Evolutionary conservation across 441 rosid species (phyloP), one percentile per base, ranked within the genome.

Genomic region (Adansonia grandidieri): DNA sequence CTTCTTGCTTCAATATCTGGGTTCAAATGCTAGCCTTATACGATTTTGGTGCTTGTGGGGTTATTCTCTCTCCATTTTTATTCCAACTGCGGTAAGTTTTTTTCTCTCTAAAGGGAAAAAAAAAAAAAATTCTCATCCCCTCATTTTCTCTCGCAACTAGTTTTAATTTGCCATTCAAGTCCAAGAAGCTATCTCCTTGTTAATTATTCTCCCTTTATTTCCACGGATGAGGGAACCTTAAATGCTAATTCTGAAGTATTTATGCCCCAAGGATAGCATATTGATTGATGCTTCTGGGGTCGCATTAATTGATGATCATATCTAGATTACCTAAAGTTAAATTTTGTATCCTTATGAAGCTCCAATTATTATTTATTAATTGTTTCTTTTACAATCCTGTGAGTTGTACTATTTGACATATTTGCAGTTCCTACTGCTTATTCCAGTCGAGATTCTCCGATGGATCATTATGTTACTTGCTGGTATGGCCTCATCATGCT

Each of bases 1-100:
- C 84, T 96, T 94, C 88, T 74, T 93, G 85, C 90, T 94, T 58
- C 85, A 78, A 63, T 96, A 96, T 74, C 86, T 94, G 85, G 97
- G 94, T 78, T 90, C 94, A 77, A 87, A 79, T 82, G 91, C 95
- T 79, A 94, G 90, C 88, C 95, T 94, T 60, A 64, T 93, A 47
- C 86, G 89, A 48, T 89, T 93, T 83, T 94, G 98, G 97, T 93
- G 99, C 89, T 81, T 96, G 88, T 93, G 99, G 99, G 99, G 99
- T 54, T 94, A 96, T 86, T 96, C 99, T 62, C 95, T 96, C 80
- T 84, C 82, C 87, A 84, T 93, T 71, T 94, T 94, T 69, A 50
- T 94, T 76, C 87, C 82, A 19, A 78, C 83, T 81, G 84, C 92
- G 45, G 98, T 96, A 89, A 93, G 98, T 67, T 58, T 79, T 37